Conservation (phyloP, 306 rosid genomes). For the Lithocarpus polystachyus region DNA sequence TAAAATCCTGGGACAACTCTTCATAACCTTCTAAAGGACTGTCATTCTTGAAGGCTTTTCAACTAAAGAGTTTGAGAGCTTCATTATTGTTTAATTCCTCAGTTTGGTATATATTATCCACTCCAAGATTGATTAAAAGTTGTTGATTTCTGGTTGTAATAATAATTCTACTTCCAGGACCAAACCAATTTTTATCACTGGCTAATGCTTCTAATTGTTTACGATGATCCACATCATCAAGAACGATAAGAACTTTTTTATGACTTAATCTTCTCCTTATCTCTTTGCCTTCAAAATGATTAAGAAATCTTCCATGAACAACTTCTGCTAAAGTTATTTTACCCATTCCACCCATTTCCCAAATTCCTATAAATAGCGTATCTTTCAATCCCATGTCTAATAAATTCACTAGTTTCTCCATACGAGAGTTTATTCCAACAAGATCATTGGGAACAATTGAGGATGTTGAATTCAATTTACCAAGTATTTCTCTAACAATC, state of each 20-base stretch:
- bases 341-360: too few species aligned
- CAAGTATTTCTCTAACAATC: too few species aligned
- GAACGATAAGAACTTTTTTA: constrained; percentile 7
- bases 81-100: background rate
- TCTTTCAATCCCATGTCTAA: too few species aligned
- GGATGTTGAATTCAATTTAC: too few species aligned
- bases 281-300: too few species aligned
- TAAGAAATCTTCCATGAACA: too few species aligned
- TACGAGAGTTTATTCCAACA: too few species aligned
- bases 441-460: too few species aligned
- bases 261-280: too few species aligned
- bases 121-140: background rate
- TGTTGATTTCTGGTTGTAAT: background rate
- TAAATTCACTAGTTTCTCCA: too few species aligned
- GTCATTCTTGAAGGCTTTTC: background rate
- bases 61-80: background rate
- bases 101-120: background rate
- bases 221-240: background rate
- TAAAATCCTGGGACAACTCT: background rate
- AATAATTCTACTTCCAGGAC: background rate
- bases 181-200: background rate
- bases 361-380: too few species aligned
- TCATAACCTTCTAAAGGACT: background rate
- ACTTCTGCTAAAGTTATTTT: too few species aligned
- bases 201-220: background rate